Percentiles rank a stretch among this genome's conserved stretches.
Conservation (phyloP, 805 yeast species). For the Saturnispora sekii region DNA sequence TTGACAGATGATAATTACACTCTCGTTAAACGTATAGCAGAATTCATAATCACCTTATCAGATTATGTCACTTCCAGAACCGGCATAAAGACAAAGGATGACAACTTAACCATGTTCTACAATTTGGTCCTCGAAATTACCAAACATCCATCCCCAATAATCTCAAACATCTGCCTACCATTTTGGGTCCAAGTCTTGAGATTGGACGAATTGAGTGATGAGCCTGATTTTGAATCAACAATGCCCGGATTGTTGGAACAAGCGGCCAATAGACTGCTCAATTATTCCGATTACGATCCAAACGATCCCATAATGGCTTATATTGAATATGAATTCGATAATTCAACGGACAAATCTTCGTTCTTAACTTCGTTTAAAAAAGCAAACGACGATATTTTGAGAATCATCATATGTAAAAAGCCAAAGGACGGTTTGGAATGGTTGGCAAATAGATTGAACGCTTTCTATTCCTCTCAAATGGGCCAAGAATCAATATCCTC, state of each 20-base stretch:
- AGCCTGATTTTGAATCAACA: constrained; percentile 42
- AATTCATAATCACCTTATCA: constrained; percentile 80
- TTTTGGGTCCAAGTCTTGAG: constrained; percentile 91
- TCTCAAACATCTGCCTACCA: constrained; percentile 82
- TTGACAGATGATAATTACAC: constrained; percentile 68
- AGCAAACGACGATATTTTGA: constrained; percentile 80
- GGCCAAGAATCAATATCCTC: constrained; percentile 58
- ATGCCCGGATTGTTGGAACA: constrained; percentile 64
- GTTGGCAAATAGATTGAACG: constrained; percentile 65
- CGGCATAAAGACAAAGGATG: constrained; percentile 30
- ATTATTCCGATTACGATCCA: constrained; percentile 59
- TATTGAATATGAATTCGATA: constrained; percentile 81
- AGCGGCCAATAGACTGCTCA: constrained; percentile 69
- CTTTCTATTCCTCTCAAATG: constrained; percentile 58
- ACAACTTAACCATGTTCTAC: constrained; percentile 62
- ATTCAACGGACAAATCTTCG: constrained; percentile 65
- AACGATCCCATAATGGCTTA: constrained; percentile 55
- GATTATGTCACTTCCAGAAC: constrained; percentile 46
- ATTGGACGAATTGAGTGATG: constrained; percentile 60
- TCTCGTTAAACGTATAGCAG: constrained; percentile 80
- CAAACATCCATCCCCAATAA: constrained; percentile 74
- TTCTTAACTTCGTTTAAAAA: constrained; percentile 75
- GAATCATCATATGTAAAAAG: constrained; percentile 77
- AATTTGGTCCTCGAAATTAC: constrained; percentile 73
- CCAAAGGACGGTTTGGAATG: constrained; percentile 76